A percentile compares a stretch with the other conserved stretches of the same genome.
Evolutionary conservation across 2,329 filamentous ascomycete species (phyloP).

Genomic region (Cladosporium sp.): DNA sequence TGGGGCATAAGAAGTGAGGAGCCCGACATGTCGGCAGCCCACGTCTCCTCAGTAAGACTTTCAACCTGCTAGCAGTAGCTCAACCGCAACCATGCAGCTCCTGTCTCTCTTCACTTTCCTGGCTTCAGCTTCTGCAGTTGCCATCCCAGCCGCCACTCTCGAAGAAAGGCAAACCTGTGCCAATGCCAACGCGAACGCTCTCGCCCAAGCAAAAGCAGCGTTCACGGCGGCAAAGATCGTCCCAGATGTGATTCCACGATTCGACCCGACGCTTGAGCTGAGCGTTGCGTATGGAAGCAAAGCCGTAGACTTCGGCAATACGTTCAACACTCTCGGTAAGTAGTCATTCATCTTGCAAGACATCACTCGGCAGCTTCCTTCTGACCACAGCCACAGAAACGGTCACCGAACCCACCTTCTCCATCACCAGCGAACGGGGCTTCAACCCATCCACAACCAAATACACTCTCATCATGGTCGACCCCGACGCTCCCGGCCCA

Average conservation of each 20-base stretch:
- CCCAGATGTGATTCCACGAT: conserved; percentile 25
- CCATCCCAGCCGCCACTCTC: conserved; percentile 20
- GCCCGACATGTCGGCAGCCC: not conserved
- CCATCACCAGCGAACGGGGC: conserved; percentile 27
- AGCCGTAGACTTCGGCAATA: conserved; percentile 26
- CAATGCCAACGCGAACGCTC: conserved; percentile 18
- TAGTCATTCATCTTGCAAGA: not conserved
- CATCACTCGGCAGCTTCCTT: not conserved
- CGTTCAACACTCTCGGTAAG: conserved; percentile 25
- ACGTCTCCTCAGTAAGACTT: not conserved
- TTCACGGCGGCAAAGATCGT: conserved; percentile 25
- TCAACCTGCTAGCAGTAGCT: not conserved
- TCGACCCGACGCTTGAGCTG: conserved; percentile 22
- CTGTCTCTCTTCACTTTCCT: conserved; percentile 21
- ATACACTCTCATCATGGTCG: conserved; percentile 30
- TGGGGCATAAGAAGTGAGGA: not conserved
- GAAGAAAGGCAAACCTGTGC: conserved; percentile 22
- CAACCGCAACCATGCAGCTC: conserved; percentile 20
- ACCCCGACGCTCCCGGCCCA: conserved; percentile 29
- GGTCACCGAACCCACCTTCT: conserved; percentile 22
- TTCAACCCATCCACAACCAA: conserved; percentile 28
- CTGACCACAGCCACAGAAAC: conserved; percentile 23
- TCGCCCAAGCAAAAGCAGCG: conserved; percentile 21
- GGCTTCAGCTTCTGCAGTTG: conserved; percentile 7
- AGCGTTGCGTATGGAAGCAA: conserved; percentile 24